Percentiles rank a stretch among this genome's conserved stretches.
Evolutionary conservation across 139 green algal genomes (phyloP).

Genomic region (Mychonastes homosphaera): DNA sequence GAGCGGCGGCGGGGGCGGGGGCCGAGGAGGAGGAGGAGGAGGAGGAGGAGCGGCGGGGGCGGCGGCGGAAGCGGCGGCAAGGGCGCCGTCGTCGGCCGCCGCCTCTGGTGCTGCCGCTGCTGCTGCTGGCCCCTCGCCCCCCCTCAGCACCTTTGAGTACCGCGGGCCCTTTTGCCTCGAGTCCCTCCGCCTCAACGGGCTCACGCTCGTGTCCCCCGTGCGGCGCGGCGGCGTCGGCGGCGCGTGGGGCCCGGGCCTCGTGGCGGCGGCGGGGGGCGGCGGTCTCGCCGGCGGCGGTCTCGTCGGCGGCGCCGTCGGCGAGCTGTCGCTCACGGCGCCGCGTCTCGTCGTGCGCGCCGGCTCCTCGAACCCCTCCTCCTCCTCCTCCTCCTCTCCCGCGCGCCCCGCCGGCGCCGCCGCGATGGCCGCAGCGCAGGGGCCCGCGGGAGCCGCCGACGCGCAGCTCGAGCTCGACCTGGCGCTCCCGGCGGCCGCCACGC

Average conservation of each 20-base stretch:
- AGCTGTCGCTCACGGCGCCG: conserved; percentile 10
- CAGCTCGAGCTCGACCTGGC: conserved; percentile 57
- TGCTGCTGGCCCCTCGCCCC: background rate
- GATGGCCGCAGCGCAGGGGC: conserved; percentile 14
- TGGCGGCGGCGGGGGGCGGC: no score
- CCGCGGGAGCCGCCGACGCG: no score
- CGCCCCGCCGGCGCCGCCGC: no score
- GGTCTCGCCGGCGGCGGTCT: no score
- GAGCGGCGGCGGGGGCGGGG: no score
- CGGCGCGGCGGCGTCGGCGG: no score
- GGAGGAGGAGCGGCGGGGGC: conserved; percentile 1
- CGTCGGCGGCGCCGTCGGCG: conserved; percentile 16
- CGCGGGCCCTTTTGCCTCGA: conserved; percentile 29
- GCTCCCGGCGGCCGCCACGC: conserved; percentile 20
- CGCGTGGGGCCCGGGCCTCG: no score
- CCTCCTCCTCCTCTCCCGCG: no score
- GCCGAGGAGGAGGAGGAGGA: conserved; percentile 1
- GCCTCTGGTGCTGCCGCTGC: background rate
- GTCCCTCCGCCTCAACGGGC: conserved; percentile 34
- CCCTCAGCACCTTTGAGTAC: background rate
- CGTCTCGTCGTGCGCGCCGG: conserved; percentile 22
- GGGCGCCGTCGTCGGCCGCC: background rate
- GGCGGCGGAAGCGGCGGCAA: background rate
- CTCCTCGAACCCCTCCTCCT: no score
- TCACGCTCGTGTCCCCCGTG: conserved; percentile 39